Base-by-base conservation (phyloP, 1,139 yeast species). In the Meyerozyma guilliermondii region DNA sequence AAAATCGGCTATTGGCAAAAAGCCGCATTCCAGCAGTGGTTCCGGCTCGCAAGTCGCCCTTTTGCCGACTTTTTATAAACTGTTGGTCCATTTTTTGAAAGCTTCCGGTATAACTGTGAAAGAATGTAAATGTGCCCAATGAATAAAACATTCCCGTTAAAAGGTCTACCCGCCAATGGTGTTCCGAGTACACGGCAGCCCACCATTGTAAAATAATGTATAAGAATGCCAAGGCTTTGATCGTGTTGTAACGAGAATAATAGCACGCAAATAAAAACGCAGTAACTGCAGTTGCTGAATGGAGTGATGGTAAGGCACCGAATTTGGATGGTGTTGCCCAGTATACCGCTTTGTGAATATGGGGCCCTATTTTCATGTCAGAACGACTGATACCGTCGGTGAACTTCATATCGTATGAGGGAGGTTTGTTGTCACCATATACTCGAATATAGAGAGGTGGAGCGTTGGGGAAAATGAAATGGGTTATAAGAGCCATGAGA, bases 131-230 rank as follows among this genome's bases (percentile, higher is more conserved):
- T 9, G 47, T 38, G 22, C 36, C 35, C 5, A 51, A 41, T 17
- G 55, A 44, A 39, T 52, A 52, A 7, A 50, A 7, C 30, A 47
- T 30, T 13, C 58, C 58, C 17, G 50, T 40, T 7, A 53, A 43
- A 17, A 53, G 42, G 33, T 53, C 58, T 13, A 51, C 31, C 16
- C 56, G 43, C 53, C 55, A 53, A 40, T 52, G 54, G 29, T 51
- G 54, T 13, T 50, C 53, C 34, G 52, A 47, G 35, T 51, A 54
- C 13, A 52, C 38, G 4, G 52, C 48, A 3, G 56, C 41, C 58
- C 55, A 52, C 55, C 56, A 54, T 38, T 52, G 55, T n/a, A 47
- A 46, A 8, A 46, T 35, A 5, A 50, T 41, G 35, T 49, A 47
- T 16, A 40, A 34, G 14, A 50, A 34, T 3, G 50, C 42, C 16